Conservation (phyloP, 164 flowering plant species). For the Euptelea pleiosperma region DNA sequence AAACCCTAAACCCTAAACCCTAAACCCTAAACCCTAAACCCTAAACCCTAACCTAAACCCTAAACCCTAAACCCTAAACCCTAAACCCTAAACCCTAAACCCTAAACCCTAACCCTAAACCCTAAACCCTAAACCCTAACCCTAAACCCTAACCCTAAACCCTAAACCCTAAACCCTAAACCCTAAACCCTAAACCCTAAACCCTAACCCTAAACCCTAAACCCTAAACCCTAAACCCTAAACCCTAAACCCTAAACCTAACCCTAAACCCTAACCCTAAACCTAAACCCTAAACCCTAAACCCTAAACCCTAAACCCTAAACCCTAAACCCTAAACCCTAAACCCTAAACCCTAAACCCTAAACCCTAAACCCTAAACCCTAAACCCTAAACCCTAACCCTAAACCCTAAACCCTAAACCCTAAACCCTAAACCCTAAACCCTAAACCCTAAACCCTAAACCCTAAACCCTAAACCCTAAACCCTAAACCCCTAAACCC, state of each 20-base stretch:
- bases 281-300: too few relatives aligned
- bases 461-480: too few relatives aligned
- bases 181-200: slow-evolving; percentile 10
- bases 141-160: slow-evolving; percentile 17
- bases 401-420: too few relatives aligned
- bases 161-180: slow-evolving; percentile 10
- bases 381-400: too few relatives aligned
- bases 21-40: slow-evolving; percentile 10
- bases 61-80: slow-evolving; percentile 11
- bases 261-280: slow-evolving; percentile 2
- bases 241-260: slow-evolving; percentile 1
- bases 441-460: too few relatives aligned
- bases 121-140: slow-evolving; percentile 12
- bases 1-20: slow-evolving; percentile 14
- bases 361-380: too few relatives aligned
- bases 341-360: too few relatives aligned
- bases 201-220: slow-evolving; percentile 9
- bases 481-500: too few relatives aligned
- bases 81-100: slow-evolving; percentile 10
- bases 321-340: too few relatives aligned
- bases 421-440: too few relatives aligned
- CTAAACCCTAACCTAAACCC: slow-evolving; percentile 13
- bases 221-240: slow-evolving; percentile 11
- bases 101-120: slow-evolving; percentile 14
- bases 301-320: too few relatives aligned